phyloP scores from a whole-genome alignment of 2,329 filamentous ascomycete species.

The Periconia sp. region DNA sequence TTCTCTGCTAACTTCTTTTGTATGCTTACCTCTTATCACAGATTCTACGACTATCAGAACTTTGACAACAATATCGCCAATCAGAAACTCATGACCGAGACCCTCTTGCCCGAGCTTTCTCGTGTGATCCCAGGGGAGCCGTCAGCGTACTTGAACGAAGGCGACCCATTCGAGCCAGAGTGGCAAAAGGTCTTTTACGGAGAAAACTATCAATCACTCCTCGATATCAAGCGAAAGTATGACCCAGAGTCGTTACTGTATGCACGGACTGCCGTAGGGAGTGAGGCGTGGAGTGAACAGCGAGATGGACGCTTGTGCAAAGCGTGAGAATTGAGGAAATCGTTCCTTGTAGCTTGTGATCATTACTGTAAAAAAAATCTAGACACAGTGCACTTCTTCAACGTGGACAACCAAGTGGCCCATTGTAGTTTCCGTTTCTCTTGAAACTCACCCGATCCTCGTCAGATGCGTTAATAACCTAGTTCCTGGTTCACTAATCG shows the following conservation, averaged over 20 bases:
- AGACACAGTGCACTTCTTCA: too few species aligned
- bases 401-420: too few species aligned
- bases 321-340: not conserved
- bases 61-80: conserved; percentile 1
- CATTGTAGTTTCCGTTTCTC: too few species aligned
- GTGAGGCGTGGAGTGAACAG: conserved; percentile 10
- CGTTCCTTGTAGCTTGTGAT: too few species aligned
- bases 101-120: conserved; percentile 5
- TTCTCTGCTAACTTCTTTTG: too few species aligned
- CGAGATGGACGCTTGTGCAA: conserved; percentile 14
- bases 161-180: conserved; percentile 31
- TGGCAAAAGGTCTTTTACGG: conserved; percentile 40
- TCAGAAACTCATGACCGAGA: conserved; percentile 7
- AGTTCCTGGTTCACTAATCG: too few species aligned
- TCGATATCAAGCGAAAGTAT: conserved; percentile 14
- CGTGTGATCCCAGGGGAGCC: not conserved
- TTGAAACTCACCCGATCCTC: too few species aligned
- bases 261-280: conserved; percentile 12
- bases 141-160: conserved; percentile 34
- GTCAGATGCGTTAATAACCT: too few species aligned
- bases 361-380: too few species aligned
- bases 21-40: too few species aligned
- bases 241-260: conserved; percentile 15
- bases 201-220: conserved; percentile 7
- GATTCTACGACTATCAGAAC: conserved; percentile 2